Conservation (phyloP, 2,329 filamentous ascomycete genomes). For the Leptographium radiaticola region DNA sequence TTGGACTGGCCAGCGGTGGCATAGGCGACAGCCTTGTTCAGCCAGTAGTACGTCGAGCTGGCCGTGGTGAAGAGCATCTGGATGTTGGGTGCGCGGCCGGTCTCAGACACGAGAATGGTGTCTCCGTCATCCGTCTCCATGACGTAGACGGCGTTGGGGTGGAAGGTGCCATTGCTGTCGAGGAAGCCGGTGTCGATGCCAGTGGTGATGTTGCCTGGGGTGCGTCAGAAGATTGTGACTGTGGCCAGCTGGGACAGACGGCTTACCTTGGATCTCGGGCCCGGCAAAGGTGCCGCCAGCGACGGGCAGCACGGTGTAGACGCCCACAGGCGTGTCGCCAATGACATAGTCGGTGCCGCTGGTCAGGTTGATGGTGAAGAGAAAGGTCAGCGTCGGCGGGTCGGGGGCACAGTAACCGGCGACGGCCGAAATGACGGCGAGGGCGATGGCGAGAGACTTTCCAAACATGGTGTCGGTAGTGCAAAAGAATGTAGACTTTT, state of each 20-base stretch:
- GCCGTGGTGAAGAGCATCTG: conserved; percentile 23
- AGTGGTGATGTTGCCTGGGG: conserved; percentile 16
- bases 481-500: too few relatives aligned
- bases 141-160: conserved; percentile 25
- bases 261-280: conserved; percentile 17
- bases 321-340: conserved; percentile 15
- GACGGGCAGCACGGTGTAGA: conserved; percentile 20
- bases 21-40: conserved; percentile 21
- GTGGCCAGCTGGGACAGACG: too few relatives aligned
- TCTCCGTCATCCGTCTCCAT: conserved; percentile 24
- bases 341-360: conserved; percentile 10
- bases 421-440: background rate
- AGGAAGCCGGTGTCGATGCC: conserved; percentile 25
- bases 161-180: conserved; percentile 22
- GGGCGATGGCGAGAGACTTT: background rate
- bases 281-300: conserved; percentile 22
- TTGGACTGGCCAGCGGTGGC: conserved; percentile 6
- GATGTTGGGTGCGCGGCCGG: conserved; percentile 22
- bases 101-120: conserved; percentile 23
- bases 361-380: conserved; percentile 17
- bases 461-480: too few relatives aligned
- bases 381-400: conserved; percentile 13
- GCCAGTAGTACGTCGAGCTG: conserved; percentile 22
- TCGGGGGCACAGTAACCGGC: conserved; percentile 5
- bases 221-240: background rate